Evolutionary conservation across 257 asterid genomes (phyloP).

Genomic region (Parsonsia alboflavescens): DNA sequence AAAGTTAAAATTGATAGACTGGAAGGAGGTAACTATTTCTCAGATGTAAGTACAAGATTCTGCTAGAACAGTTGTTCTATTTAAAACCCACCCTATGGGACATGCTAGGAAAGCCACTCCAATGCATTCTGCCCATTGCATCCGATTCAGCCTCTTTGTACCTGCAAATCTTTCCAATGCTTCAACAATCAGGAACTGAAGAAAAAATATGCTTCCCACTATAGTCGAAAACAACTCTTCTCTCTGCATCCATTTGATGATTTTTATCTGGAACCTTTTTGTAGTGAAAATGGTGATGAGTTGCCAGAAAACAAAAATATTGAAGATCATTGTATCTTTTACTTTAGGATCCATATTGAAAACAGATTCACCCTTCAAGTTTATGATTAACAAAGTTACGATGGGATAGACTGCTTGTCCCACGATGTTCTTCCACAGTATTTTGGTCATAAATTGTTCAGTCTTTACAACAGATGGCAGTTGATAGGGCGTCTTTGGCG

Average conservation of each 20-base stretch:
- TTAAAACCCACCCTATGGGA: slow-evolving; percentile 24
- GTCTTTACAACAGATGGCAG: slow-evolving; percentile 34
- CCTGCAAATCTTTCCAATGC: slow-evolving; percentile 21
- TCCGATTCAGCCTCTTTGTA: slow-evolving; percentile 23
- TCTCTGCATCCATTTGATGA: slow-evolving; percentile 38
- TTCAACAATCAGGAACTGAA: slow-evolving; percentile 28
- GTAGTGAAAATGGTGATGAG: slow-evolving; percentile 48
- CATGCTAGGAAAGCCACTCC: slow-evolving; percentile 21
- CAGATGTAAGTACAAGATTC: background rate
- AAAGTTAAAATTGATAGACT: background rate
- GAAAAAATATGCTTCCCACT: slow-evolving; percentile 2
- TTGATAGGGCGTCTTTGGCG: slow-evolving; percentile 37
- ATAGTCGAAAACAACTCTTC: slow-evolving; percentile 21
- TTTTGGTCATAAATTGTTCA: slow-evolving; percentile 51
- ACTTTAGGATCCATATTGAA: slow-evolving; percentile 31
- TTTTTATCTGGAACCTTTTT: slow-evolving; percentile 44
- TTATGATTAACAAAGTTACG: slow-evolving; percentile 38
- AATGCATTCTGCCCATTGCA: slow-evolving; percentile 27
- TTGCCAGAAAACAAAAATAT: slow-evolving; percentile 62
- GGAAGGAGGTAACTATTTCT: background rate
- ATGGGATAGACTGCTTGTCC: slow-evolving; percentile 61
- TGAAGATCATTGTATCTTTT: slow-evolving; percentile 54
- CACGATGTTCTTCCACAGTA: slow-evolving; percentile 59
- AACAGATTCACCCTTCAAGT: slow-evolving; percentile 41
- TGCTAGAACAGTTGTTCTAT: background rate